Evolutionary conservation across 139 green algal species (phyloP), one percentile per base, ranked within the genome.

Genomic region (Asterochloris erici): DNA sequence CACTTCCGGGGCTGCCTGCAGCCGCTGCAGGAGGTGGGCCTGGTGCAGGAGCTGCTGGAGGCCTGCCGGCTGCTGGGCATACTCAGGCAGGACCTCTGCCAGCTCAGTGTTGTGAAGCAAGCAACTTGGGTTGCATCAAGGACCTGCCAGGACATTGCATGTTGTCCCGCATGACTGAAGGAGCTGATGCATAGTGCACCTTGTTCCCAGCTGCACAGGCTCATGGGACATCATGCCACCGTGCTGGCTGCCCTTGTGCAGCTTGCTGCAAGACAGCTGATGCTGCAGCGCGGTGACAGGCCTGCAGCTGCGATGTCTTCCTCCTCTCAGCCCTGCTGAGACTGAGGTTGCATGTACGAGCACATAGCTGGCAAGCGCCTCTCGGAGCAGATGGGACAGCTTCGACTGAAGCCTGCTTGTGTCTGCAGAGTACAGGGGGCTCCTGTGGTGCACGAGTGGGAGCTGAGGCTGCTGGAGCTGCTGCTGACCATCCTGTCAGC

Each of bases 1-100:
- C 74, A 64, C 27, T 73, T 87, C 79, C 66, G 84, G 47, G 15
- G 19, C 2, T 62, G 69, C 10, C 23, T 81, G 68, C 63, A 79
- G 38, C 84, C 87, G 11, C 63, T 90, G 2, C 28, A 87, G 29
- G 80, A 84, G 77, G 68, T 74, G 21, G 26, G 16, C 12, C 47
- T 62, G 16, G 78, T 84, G 71, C 77, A 84, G 70, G 83, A 89
- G 76, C 47, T 82, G 15, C 47, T 87, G 54, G 19, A 64, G 54
- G 83, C 64, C 15, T 60, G 73, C 15, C 26, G 74, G 13, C 26
- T 79, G 27, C 26, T 78, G 60, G 23, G 75, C 38, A 68, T 16
- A 14, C 29, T 66, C 27, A 78, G 70, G 27, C 24, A 38, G 16
- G 23, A 60, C 24, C 16, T 14, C n/a, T 29, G 28, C 54, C 11